These are phyloP conservation scores for Candida chauliodis DNA, from an alignment of 805 yeast genomes.

Conservation along the genomic window DNA sequence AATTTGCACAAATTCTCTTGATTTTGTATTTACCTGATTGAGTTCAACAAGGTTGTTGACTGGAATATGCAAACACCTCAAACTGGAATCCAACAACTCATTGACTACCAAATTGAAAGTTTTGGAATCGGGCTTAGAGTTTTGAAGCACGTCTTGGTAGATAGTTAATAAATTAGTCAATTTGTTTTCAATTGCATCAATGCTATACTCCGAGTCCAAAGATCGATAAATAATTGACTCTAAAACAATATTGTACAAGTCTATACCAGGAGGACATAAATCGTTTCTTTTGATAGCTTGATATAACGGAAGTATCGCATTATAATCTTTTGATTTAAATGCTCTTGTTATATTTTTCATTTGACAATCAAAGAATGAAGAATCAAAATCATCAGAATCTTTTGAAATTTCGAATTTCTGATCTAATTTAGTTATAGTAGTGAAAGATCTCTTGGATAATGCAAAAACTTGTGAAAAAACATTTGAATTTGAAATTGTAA, in stretches of 20 bases:
- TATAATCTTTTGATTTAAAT: constrained; percentile 19
- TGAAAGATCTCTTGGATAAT: constrained; percentile 5
- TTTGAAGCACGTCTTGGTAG: constrained; percentile 58
- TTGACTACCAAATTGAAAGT: constrained; percentile 51
- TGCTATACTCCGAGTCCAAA: constrained; percentile 34
- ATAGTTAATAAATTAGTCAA: constrained; percentile 61
- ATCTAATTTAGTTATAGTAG: constrained; percentile 3
- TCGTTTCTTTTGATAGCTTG: constrained; percentile 38
- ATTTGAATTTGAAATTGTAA: background rate
- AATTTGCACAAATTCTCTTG: constrained; percentile 41
- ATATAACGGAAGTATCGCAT: constrained; percentile 37
- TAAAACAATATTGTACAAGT: constrained; percentile 52
- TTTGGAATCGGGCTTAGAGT: constrained; percentile 48
- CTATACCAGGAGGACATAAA: constrained; percentile 45
- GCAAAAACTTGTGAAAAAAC: constrained; percentile 4
- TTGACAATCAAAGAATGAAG: constrained; percentile 10
- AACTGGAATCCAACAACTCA: constrained; percentile 49
- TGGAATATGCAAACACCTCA: constrained; percentile 32
- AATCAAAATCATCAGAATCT: constrained; percentile 7
- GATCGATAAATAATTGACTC: constrained; percentile 50
- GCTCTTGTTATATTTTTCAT: constrained; percentile 4
- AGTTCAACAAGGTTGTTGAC: constrained; percentile 43
- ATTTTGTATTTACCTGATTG: constrained; percentile 44
- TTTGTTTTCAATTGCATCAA: constrained; percentile 50
- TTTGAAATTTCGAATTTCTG: background rate